Percentiles rank a stretch among this genome's conserved stretches.
These are phyloP conservation scores for Starmerella apicola DNA, from an alignment of 805 yeast species.

Conservation along the genomic window DNA sequence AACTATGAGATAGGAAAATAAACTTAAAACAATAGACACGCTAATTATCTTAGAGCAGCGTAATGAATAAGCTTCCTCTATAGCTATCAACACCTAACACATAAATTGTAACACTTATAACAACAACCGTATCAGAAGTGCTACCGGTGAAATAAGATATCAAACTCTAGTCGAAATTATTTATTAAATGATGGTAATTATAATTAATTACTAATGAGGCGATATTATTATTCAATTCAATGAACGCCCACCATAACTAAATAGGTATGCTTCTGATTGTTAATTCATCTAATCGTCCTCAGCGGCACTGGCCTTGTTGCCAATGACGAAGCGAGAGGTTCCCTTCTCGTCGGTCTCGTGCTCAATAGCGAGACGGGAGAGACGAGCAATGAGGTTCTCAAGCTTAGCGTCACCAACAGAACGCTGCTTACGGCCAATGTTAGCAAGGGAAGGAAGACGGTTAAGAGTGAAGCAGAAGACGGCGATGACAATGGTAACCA, in stretches of 20 bases:
- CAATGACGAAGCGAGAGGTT: constrained; percentile 25
- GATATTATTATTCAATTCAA: constrained; percentile 6
- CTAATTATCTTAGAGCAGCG: too few relatives aligned
- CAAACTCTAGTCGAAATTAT: not conserved
- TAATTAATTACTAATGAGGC: constrained; percentile 1
- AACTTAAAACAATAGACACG: too few relatives aligned
- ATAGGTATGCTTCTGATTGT: constrained; percentile 12
- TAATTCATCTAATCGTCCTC: constrained; percentile 25
- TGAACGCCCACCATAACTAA: constrained; percentile 8
- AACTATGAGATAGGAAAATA: too few relatives aligned
- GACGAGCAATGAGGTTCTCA: constrained; percentile 29
- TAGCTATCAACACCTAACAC: too few relatives aligned
- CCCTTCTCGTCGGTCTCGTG: constrained; percentile 27
- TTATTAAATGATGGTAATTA: not conserved
- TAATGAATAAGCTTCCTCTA: too few relatives aligned
- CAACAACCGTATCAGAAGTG: too few relatives aligned
- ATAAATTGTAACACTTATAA: too few relatives aligned
- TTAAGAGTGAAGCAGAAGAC: constrained; percentile 80
- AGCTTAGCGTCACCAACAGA: constrained; percentile 26
- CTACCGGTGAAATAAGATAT: too few relatives aligned
- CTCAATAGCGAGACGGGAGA: constrained; percentile 30
- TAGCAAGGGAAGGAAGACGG: constrained; percentile 24
- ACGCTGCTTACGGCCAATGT: constrained; percentile 28
- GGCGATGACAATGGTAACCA: constrained; percentile 90
- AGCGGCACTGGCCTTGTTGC: constrained; percentile 26